Evolutionary conservation across 2,329 filamentous ascomycete species (phyloP).

Genomic region (Cladosporium sp.): DNA sequence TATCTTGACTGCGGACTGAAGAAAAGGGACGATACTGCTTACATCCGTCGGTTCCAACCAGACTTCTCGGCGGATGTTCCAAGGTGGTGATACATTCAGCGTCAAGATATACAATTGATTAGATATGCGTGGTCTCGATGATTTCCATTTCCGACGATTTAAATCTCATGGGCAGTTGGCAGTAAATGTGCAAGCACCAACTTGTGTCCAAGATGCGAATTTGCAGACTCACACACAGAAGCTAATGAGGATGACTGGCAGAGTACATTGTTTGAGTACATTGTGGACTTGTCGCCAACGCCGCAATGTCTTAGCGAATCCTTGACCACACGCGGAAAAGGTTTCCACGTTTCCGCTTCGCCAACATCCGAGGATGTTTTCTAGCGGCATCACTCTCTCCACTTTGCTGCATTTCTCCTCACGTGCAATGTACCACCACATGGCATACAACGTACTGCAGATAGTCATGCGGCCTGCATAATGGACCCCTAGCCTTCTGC

Average conservation of each 20-base stretch:
- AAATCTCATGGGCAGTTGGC: background rate
- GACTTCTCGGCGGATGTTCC: slow-evolving; percentile 5
- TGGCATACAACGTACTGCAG: background rate
- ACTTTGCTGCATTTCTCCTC: background rate
- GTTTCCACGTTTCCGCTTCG: background rate
- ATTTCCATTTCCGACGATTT: background rate
- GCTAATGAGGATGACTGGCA: background rate
- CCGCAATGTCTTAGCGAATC: background rate
- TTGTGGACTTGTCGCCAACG: background rate
- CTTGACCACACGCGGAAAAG: background rate
- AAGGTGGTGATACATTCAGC: background rate
- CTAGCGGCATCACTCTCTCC: background rate
- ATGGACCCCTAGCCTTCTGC: background rate
- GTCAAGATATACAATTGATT: background rate
- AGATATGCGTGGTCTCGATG: background rate
- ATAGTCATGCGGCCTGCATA: background rate
- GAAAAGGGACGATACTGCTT: slow-evolving; percentile 11
- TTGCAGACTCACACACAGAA: background rate
- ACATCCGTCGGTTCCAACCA: slow-evolving; percentile 4
- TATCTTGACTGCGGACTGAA: slow-evolving; percentile 9
- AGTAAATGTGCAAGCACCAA: background rate
- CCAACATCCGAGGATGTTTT: background rate
- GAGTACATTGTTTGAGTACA: background rate
- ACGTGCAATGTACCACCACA: background rate
- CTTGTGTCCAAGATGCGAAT: background rate